These are phyloP conservation scores for Uromyces viciae-fabae DNA, from an alignment of 1,284 basidiomycete species.

Conservation along the genomic window DNA sequence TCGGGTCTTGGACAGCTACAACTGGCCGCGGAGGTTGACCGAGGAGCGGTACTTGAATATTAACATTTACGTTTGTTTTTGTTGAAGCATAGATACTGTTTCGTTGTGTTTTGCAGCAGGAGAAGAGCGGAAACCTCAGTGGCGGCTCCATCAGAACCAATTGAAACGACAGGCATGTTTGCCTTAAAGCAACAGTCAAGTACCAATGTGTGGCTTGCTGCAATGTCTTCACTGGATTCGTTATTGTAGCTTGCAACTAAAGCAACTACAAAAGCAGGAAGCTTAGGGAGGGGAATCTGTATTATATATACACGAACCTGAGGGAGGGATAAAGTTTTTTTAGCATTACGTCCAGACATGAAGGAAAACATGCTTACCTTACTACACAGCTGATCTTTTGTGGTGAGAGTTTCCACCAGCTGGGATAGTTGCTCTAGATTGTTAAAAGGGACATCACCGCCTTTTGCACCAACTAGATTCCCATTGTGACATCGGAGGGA, in stretches of 20 bases:
- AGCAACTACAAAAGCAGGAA: slow-evolving; percentile 14
- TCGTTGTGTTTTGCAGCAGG: neutral
- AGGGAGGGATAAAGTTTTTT: neutral
- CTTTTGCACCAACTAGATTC: slow-evolving; percentile 20
- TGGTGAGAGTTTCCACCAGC: neutral
- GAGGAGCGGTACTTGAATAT: slow-evolving; percentile 14
- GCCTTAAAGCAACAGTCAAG: slow-evolving; percentile 9
- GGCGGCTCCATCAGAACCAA: slow-evolving; percentile 24
- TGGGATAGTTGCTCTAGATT: neutral
- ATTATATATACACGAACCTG: slow-evolving; percentile 18
- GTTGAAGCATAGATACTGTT: neutral
- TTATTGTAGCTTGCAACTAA: slow-evolving; percentile 4
- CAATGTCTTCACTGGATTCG: neutral
- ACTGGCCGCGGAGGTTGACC: neutral
- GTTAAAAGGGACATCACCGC: slow-evolving; percentile 7
- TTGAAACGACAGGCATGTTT: neutral
- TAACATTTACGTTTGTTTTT: neutral
- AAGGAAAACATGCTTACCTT: neutral
- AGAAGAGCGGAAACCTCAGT: slow-evolving; percentile 6
- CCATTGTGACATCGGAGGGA: neutral
- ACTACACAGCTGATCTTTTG: neutral
- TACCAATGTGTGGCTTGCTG: neutral
- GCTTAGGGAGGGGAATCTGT: neutral
- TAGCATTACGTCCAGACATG: neutral
- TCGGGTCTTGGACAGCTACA: slow-evolving; percentile 18